Percentiles rank a stretch among this genome's conserved stretches.
Conservation (phyloP, 2,329 filamentous ascomycete genomes). For the Trichoderma sp. region DNA sequence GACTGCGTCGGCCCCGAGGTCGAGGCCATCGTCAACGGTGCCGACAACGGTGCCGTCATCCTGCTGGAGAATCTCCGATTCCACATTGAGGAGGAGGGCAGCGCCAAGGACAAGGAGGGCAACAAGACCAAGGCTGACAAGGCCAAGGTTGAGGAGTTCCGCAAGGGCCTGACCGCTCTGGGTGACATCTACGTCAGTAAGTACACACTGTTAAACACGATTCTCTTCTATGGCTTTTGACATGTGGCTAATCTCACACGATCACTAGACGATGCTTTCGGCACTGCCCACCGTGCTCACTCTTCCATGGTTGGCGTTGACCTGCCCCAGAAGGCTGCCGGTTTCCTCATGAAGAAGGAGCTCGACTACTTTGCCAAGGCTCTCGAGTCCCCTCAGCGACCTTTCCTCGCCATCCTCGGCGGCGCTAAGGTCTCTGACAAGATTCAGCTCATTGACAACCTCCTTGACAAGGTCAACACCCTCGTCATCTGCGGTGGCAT, state of each 20-base stretch:
- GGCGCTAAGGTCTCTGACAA: constrained; percentile 99
- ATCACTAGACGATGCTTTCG: constrained; percentile 85
- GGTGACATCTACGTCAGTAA: constrained; percentile 95
- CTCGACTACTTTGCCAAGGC: constrained; percentile 99
- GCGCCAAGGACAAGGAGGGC: constrained; percentile 86
- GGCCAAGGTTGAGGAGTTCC: constrained; percentile 86
- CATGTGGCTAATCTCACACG: constrained; percentile 2
- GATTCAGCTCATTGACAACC: constrained; percentile 99
- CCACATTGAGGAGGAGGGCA: constrained; percentile 97
- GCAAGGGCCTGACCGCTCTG: constrained; percentile 89
- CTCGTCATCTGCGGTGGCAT: constrained; percentile 96
- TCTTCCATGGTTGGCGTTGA: constrained; percentile 98
- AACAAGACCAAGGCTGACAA: constrained; percentile 99
- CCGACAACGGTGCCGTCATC: constrained; percentile 76
- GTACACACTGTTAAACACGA: constrained; percentile 35
- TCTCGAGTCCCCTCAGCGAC: constrained; percentile 86
- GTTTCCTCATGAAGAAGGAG: constrained; percentile 99
- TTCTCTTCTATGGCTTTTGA: not conserved
- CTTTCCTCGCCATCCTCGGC: constrained; percentile 97
- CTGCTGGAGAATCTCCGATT: constrained; percentile 98
- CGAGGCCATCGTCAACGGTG: constrained; percentile 84
- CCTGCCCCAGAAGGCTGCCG: constrained; percentile 92
- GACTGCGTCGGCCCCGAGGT: constrained; percentile 89
- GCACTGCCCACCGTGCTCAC: constrained; percentile 96
- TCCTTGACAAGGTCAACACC: constrained; percentile 96